These are phyloP conservation scores for Rhodosporidiobolus odoratus DNA, from an alignment of 768 basidiomycete genomes.

Conservation along the genomic window DNA sequence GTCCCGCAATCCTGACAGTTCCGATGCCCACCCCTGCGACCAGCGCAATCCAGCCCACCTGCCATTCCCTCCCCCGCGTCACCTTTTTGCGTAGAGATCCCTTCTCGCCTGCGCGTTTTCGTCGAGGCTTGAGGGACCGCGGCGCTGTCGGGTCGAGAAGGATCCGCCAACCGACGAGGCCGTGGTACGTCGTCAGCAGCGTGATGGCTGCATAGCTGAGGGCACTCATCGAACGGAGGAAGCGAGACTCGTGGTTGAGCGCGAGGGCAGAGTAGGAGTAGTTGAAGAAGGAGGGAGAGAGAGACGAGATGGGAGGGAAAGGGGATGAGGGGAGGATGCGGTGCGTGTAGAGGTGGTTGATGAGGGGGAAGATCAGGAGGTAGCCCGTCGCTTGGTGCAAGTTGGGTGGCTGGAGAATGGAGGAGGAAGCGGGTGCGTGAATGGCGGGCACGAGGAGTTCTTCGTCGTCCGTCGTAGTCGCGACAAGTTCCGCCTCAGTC, in stretches of 20 bases:
- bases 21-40: conserved; percentile 27
- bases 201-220: conserved; percentile 26
- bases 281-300: conserved; percentile 38
- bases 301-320: conserved; percentile 27
- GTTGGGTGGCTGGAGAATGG: conserved; percentile 1
- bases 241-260: conserved; percentile 13
- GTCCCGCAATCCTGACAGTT: conserved; percentile 33
- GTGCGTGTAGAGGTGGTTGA: conserved; percentile 35
- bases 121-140: conserved; percentile 7
- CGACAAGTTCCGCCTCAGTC: conserved; percentile 9
- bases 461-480: conserved; percentile 5
- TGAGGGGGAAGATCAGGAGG: conserved; percentile 32
- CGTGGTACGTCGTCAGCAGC: conserved; percentile 33
- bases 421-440: background rate
- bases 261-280: conserved; percentile 39
- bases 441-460: conserved; percentile 14
- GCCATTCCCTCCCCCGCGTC: conserved; percentile 19
- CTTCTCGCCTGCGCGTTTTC: background rate
- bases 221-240: conserved; percentile 1
- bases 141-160: conserved; percentile 26
- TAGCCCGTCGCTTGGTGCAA: conserved; percentile 36
- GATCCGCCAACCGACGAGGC: conserved; percentile 31
- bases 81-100: background rate
- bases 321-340: conserved; percentile 37
- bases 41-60: conserved; percentile 22